Evolutionary conservation across 331 rosid genomes (phyloP), one percentile per base, ranked within the genome.

Genomic region (Rosa hybrid): DNA sequence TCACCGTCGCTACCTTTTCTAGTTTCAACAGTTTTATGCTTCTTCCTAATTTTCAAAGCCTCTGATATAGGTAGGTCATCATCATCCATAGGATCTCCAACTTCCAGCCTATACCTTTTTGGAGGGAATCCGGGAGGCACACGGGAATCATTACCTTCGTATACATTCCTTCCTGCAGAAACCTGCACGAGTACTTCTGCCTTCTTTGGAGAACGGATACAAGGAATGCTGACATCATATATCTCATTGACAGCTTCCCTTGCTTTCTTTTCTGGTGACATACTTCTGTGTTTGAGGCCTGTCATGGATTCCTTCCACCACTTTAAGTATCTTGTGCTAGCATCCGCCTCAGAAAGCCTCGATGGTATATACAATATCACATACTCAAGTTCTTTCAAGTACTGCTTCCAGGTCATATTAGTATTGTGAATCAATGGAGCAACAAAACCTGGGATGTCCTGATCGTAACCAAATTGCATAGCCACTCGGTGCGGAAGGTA

Each of bases 231-330:
- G n/a, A 38, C 18, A 27, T 4, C 41, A 63, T 63, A 0, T 11
- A 63, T 27, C 9, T 63, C 41, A 5, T 62, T 12, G 30, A 23
- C 44, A 13, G n/a, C 42, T 6, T 14, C 10, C 71, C 2, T 34
- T 65, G 46, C 71, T 65, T 14, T 38, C 48, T 39, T 39, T 42
- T 42, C 2, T 10, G 13, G 14, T 2, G 51, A 13, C 23, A 18
- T 67, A 20, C 18, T 50, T 5, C 74, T 49, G 53, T 80, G 82
- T 8, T 23, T 42, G 38, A 64, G 78, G 56, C 18, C 30, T 44
- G 69, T 12, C 16, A 68, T 75, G 0, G 81, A 84, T 75, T 86
- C 46, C 74, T 81, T 75, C 91, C 90, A 88, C 92, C 94, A 88
- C 76, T 49, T 25, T 13, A 72, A 75, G 84, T 91, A 91, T 41